Evolutionary conservation across 2,329 filamentous ascomycete genomes (phyloP).

Genomic region (Colletotrichum cereale): DNA sequence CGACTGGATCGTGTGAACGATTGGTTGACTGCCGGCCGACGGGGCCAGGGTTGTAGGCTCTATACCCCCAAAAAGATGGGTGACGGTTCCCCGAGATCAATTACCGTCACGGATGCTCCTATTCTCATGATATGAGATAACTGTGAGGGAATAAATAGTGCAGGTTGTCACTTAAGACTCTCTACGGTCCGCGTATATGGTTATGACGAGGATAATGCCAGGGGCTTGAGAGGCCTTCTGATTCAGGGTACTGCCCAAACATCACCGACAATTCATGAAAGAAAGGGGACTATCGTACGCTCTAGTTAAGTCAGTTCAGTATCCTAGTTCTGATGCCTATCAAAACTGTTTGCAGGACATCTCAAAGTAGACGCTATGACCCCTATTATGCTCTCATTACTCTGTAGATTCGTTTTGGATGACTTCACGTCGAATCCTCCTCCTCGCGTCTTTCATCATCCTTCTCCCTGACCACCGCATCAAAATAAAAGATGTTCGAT

Average conservation of each 20-base stretch:
- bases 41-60: background rate
- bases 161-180: no score
- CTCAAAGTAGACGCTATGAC: background rate
- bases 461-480: background rate
- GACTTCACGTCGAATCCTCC: background rate
- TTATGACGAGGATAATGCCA: no score
- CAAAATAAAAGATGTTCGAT: background rate
- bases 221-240: background rate
- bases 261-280: no score
- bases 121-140: background rate
- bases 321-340: background rate
- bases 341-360: no score
- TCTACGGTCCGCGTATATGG: background rate
- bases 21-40: constrained; percentile 5
- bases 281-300: background rate
- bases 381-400: no score
- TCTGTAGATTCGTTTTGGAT: no score
- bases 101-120: background rate
- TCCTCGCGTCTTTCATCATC: background rate
- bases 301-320: background rate
- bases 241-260: background rate
- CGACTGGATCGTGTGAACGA: background rate
- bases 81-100: no score
- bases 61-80: background rate
- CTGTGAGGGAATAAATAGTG: background rate